Evolutionary conservation across 495 filamentous ascomycete genomes (phyloP), one percentile per base, ranked within the genome.

Genomic region (Aspergillus affinis): DNA sequence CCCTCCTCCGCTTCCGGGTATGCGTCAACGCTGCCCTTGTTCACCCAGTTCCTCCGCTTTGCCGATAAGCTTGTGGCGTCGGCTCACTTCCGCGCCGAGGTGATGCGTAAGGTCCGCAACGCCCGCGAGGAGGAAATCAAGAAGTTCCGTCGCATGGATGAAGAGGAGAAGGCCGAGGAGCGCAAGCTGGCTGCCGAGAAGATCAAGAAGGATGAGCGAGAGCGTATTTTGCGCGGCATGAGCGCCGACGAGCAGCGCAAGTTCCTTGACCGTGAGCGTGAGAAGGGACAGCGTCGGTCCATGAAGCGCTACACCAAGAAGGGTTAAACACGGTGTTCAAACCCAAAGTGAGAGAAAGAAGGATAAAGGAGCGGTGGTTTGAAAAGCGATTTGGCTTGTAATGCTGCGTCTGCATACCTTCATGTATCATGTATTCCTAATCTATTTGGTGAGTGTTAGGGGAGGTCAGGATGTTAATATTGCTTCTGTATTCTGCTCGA

Each of bases 161-260:
- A 98, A 65, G 91, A 92, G n/a, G 91, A 95, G 75, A 93, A 93
- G 80, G 89, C 90, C 51, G 94, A 97, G 78, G 95, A 98, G 82
- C 80, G 92, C 44, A 82, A 83, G 62, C 58, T 84, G 7, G 85
- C 91, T 66, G 83, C 84, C 18, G 94, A 97, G 73, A 91, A 90
- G 82, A 76, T 84, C 65, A 95, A 92, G 82, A 97, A 95, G 81
- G 85, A 92, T 66, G 92, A 96, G 82, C 82, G 94, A n/a, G 94
- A 98, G 68, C 81, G 83, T 52, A 81, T 87, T 75, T 77, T 98
- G 54, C 90, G 88, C 67, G 82, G 84, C 9, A 85, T 98, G 80
- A 91, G 85, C 62, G 93, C 93, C 19, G 93, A 96, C 65, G 92
- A 94, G 67, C 94, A 98, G 84, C 89, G 91, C 78, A 96, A 93